phyloP scores from a whole-genome alignment of 306 rosid genomes.

The Prunus persica region Prunus_persica_NCBIv2 NC_034009.1:304001-304500 shows the following conservation, averaged over 20 bases:
- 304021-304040: neutral
- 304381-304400: neutral
- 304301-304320: neutral
- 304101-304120: neutral
- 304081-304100: neutral
- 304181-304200: neutral
- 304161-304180: neutral
- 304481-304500: neutral
- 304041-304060: neutral
- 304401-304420: neutral
- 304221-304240: neutral
- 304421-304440: too few species aligned
- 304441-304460: neutral
- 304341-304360: neutral
- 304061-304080: neutral
- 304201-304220: neutral
- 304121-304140: neutral
- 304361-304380: constrained; percentile 1
- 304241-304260: neutral
- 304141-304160: neutral
- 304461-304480: neutral
- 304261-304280: neutral
- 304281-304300: neutral
- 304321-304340: neutral
- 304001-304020: constrained; percentile 74